Evolutionary conservation across 495 filamentous ascomycete species (phyloP).

Genomic region (Talaromyces borbonicus): DNA sequence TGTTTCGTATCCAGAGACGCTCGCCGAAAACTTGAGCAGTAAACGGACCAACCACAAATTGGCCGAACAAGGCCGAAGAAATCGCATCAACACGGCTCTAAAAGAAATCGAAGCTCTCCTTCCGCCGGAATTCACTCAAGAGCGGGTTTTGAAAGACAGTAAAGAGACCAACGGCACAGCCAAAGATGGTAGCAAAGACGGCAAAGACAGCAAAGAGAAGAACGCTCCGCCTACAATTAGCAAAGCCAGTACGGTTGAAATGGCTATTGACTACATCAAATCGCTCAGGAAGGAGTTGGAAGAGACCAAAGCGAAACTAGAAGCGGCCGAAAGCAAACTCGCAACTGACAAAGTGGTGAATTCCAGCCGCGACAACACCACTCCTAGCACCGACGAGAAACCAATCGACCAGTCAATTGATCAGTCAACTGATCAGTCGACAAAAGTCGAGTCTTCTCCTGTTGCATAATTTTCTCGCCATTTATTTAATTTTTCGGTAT

Average conservation of each 20-base stretch:
- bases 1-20: constrained; percentile 78
- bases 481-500: no score
- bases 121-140: constrained; percentile 41
- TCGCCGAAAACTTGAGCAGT: constrained; percentile 87
- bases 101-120: constrained; percentile 84
- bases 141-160: constrained; percentile 25
- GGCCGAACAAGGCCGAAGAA: constrained; percentile 89
- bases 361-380: not conserved
- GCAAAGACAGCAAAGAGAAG: constrained; percentile 23
- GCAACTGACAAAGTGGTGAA: constrained; percentile 1
- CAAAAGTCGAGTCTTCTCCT: not conserved
- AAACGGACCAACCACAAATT: constrained; percentile 98
- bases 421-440: not conserved
- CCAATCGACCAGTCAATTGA: no score
- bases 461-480: no score
- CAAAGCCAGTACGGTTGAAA: constrained; percentile 93
- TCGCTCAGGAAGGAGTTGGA: constrained; percentile 63
- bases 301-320: constrained; percentile 54
- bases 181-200: constrained; percentile 9
- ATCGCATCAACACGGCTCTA: constrained; percentile 88
- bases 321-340: constrained; percentile 53
- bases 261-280: constrained; percentile 93
- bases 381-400: no score
- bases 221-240: constrained; percentile 53
- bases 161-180: constrained; percentile 11